Conservation (phyloP, 2,329 filamentous ascomycete species). For the Podosphaera aphanis region DNA sequence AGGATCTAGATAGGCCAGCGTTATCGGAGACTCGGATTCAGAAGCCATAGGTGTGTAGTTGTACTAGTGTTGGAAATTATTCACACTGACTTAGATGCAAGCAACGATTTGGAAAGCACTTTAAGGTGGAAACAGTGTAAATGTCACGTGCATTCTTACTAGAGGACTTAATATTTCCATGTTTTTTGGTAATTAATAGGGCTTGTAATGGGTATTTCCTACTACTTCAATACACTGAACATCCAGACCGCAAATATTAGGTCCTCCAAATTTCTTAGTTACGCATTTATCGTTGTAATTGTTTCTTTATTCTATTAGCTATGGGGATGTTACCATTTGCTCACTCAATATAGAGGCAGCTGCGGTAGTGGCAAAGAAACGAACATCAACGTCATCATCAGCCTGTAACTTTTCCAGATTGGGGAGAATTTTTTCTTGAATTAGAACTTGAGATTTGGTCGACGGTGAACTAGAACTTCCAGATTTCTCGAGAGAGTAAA, state of each 20-base stretch:
- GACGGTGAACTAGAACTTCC: conserved; percentile 38
- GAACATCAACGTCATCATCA: conserved; percentile 92
- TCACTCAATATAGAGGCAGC: conserved; percentile 29
- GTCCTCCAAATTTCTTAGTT: background rate
- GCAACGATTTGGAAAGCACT: no score
- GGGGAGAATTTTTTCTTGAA: conserved; percentile 67
- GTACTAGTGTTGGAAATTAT: background rate
- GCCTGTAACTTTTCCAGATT: conserved; percentile 88
- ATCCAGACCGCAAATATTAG: background rate
- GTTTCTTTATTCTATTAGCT: conserved; percentile 14
- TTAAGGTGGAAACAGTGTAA: no score
- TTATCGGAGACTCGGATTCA: conserved; percentile 10
- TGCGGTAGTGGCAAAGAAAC: conserved; percentile 89
- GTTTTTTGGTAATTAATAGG: background rate
- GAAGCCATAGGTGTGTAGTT: background rate
- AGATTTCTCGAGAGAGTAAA: conserved; percentile 65
- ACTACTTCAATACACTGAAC: background rate
- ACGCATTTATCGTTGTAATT: background rate
- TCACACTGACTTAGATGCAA: background rate
- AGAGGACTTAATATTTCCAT: background rate
- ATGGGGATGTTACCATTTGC: conserved; percentile 28
- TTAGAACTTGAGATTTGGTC: conserved; percentile 51
- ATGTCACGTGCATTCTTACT: background rate
- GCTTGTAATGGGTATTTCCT: background rate
- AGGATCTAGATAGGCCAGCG: conserved; percentile 47